Base-by-base conservation (phyloP, 768 basidiomycete species). In the Multifurca ochricompacta region DNA sequence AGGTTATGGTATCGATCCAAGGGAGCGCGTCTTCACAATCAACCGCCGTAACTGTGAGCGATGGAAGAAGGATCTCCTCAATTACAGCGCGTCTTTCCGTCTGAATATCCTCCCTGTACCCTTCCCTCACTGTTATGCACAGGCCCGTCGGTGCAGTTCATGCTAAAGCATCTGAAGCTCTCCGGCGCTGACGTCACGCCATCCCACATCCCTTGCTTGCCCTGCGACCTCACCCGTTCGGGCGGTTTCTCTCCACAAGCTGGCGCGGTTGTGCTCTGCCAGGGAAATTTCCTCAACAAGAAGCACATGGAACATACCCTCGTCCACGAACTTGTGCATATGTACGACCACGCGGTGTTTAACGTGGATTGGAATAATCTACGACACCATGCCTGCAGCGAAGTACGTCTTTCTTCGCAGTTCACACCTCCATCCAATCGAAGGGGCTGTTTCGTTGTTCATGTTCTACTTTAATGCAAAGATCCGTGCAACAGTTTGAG, bases 401-500 rank as follows among this genome's bases (percentile, higher is more conserved):
- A 98, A 81, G 95, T 95, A 60, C 63, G 82, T 71, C 25, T 40
- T 2, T n/a, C n/a, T n/a, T n/a, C n/a, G n/a, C n/a, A n/a, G n/a
- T n/a, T n/a, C n/a, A n/a, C n/a, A n/a, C n/a, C n/a, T n/a, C n/a
- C n/a, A n/a, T n/a, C n/a, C n/a, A n/a, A n/a, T n/a, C n/a, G n/a
- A n/a, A n/a, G n/a, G n/a, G n/a, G n/a, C n/a, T n/a, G n/a, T n/a
- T n/a, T n/a, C n/a, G n/a, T n/a, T n/a, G n/a, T n/a, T n/a, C n/a
- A 44, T 54, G 28, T 42, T 40, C 18, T 47, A 39, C 40, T 27
- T 54, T 32, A 48, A 19, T 25, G 41, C 31, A 66, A n/a, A 98
- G 95, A 96, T 99, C 66, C 84, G 96, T 40, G 94, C 96, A 95
- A 92, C 59, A 95, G 82, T 67, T 69, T 98, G 46, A 90, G 90